phyloP scores from a whole-genome alignment of 23 red algal species.

The Gracilaria domingensis region DNA sequence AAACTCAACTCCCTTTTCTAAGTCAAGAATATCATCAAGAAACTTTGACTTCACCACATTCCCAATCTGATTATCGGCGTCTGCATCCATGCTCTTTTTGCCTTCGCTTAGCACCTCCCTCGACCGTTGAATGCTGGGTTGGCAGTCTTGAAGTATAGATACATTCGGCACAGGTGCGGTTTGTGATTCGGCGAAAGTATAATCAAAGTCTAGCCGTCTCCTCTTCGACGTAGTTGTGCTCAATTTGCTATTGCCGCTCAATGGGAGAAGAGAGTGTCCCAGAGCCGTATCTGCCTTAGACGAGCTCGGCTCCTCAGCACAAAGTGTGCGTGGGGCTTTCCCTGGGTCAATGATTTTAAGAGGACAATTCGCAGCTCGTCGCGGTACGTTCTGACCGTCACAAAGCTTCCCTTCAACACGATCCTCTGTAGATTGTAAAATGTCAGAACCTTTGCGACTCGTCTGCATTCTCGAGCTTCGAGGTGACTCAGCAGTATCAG shows the following conservation, averaged over 20 bases:
- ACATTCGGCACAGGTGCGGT: neutral
- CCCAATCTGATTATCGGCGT: neutral
- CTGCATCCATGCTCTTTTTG: neutral
- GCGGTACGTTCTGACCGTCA: no score
- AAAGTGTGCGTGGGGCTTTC: no score
- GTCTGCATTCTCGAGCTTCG: neutral
- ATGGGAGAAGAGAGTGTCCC: neutral
- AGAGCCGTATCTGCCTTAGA: neutral
- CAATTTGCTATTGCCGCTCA: neutral
- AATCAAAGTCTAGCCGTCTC: neutral
- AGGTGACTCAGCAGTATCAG: neutral
- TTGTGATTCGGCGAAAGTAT: neutral
- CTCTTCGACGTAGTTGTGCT: neutral
- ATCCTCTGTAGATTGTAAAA: neutral
- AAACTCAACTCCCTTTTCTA: neutral
- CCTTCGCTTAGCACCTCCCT: neutral
- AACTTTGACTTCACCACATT: neutral
- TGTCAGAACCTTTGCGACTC: neutral
- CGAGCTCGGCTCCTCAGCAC: neutral
- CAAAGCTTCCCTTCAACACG: no score
- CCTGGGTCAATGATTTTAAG: no score
- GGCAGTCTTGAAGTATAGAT: neutral
- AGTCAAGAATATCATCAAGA: slow-evolving; percentile 8
- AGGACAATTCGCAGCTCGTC: no score
- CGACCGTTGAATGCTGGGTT: neutral